Conservation (phyloP, 2,329 filamentous ascomycete species). For the Magnaporthiopsis poae region DNA sequence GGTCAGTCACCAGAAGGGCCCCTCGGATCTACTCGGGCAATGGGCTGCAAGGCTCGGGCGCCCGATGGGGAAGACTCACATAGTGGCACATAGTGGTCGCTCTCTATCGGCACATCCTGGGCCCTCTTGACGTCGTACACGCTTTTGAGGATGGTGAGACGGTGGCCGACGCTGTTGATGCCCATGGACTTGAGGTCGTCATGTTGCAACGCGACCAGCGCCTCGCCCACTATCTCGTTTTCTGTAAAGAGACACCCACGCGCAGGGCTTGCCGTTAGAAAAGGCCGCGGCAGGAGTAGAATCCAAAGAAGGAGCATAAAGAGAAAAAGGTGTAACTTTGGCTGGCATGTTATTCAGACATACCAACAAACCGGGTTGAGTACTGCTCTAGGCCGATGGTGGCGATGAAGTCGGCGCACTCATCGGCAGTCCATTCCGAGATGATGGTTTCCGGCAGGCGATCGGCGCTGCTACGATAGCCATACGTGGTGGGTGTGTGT, state of each 20-base stretch:
- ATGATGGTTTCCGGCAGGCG: constrained; percentile 65
- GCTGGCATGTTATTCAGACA: constrained; percentile 23
- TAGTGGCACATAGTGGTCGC: constrained; percentile 84
- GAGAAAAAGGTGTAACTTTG: not conserved
- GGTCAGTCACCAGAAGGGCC: no score
- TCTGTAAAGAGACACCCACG: constrained; percentile 40
- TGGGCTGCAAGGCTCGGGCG: no score
- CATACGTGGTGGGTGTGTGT: constrained; percentile 72
- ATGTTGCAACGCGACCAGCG: constrained; percentile 76
- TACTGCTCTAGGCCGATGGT: constrained; percentile 75
- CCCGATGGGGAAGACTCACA: constrained; percentile 48
- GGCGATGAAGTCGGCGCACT: constrained; percentile 81
- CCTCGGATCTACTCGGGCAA: no score
- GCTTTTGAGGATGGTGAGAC: constrained; percentile 86
- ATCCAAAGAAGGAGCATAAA: not conserved
- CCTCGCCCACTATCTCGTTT: constrained; percentile 89
- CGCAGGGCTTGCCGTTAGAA: not conserved
- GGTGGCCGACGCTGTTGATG: constrained; percentile 82
- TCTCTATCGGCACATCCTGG: constrained; percentile 81
- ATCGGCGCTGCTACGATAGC: constrained; percentile 54
- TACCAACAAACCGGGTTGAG: constrained; percentile 73
- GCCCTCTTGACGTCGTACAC: constrained; percentile 95
- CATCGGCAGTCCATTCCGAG: constrained; percentile 71
- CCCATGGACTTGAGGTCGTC: constrained; percentile 94
- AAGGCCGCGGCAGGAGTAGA: constrained; percentile 14